phyloP scores from a whole-genome alignment of 139 green algal species.

The Coelastrella sp. region DNA sequence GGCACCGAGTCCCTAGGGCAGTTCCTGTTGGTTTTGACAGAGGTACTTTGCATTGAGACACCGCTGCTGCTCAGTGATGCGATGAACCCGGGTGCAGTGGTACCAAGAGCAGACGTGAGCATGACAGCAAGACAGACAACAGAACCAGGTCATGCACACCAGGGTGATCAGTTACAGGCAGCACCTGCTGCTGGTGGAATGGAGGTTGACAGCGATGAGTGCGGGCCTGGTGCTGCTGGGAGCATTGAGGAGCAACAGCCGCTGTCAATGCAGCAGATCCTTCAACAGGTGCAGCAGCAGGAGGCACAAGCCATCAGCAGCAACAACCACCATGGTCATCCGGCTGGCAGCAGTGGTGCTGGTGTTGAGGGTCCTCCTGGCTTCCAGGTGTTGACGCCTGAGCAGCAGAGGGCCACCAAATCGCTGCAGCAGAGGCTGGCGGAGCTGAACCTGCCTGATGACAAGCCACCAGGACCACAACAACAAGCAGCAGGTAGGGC shows the following conservation, averaged over 20 bases:
- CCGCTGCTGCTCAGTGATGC: conserved; percentile 48
- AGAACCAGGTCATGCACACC: not conserved
- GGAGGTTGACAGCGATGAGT: conserved; percentile 39
- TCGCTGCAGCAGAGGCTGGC: conserved; percentile 34
- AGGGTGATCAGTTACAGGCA: not conserved
- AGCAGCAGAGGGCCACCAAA: conserved; percentile 14
- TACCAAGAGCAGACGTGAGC: not conserved
- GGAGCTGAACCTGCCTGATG: conserved; percentile 14
- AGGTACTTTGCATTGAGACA: conserved; percentile 37
- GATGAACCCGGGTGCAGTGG: conserved; percentile 29
- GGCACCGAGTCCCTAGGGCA: not conserved
- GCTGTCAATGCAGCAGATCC: conserved; percentile 25
- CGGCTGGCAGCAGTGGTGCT: not conserved
- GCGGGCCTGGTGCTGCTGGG: not conserved
- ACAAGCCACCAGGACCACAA: not conserved
- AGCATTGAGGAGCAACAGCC: conserved; percentile 34
- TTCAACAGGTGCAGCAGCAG: conserved; percentile 19
- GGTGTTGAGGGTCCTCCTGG: not conserved
- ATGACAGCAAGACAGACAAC: conserved; percentile 15
- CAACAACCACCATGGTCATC: not conserved
- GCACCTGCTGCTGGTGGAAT: conserved; percentile 24
- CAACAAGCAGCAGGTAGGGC: conserved; percentile 26
- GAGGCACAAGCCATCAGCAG: not conserved
- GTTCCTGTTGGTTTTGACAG: conserved; percentile 40
- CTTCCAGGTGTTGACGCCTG: conserved; percentile 4